These are phyloP conservation scores for Salix arbutifolia DNA, from an alignment of 345 rosid genomes.

Conservation along the genomic window DNA sequence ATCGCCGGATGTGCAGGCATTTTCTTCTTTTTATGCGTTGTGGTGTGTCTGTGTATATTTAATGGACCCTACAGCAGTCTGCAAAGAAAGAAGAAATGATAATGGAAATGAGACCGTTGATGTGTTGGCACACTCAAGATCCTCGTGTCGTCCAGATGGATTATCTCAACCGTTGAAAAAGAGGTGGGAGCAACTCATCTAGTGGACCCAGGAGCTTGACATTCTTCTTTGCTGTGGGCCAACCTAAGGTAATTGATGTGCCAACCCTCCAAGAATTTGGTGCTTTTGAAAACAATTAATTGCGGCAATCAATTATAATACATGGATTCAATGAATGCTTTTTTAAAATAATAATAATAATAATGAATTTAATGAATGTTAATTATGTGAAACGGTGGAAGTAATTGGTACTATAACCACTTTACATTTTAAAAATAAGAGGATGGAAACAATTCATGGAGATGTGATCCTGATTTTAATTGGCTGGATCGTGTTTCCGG, in stretches of 20 bases:
- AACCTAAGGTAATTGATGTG: not conserved
- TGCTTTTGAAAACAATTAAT: not conserved
- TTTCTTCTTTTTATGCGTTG: not conserved
- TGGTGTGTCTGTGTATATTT: not conserved
- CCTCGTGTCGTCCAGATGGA: not conserved
- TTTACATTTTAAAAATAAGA: not conserved
- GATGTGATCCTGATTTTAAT: too few relatives aligned
- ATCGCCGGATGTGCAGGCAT: not conserved
- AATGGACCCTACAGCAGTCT: not conserved
- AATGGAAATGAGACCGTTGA: not conserved
- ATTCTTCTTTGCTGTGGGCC: not conserved
- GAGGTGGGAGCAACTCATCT: not conserved
- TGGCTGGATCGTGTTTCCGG: too few relatives aligned
- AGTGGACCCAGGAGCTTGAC: not conserved
- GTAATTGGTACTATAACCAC: not conserved
- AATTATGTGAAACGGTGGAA: not conserved
- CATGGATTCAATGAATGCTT: not conserved
- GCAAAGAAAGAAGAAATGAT: not conserved
- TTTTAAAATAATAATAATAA: too few relatives aligned
- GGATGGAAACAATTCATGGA: not conserved
- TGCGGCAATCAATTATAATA: not conserved
- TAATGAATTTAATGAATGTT: not conserved
- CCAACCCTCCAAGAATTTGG: not conserved
- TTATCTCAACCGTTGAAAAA: not conserved
- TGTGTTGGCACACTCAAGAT: not conserved